Evolutionary conservation across 805 yeast species (phyloP).

Genomic region (Saccharomyces paradoxus): DNA sequence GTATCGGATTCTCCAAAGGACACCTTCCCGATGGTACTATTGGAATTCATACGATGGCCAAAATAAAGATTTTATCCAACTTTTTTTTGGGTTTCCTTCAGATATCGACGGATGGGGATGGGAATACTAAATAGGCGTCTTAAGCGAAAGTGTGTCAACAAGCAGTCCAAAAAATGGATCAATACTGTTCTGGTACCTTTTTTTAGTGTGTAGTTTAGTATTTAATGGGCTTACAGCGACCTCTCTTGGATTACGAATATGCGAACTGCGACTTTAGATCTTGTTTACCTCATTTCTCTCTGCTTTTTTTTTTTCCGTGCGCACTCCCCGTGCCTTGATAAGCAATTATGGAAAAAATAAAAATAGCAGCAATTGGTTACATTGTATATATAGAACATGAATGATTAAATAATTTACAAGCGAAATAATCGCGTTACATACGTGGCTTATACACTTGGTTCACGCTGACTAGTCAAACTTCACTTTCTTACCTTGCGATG

Average conservation of each 20-base stretch:
- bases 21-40: background rate
- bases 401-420: slow-evolving; percentile 1
- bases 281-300: background rate
- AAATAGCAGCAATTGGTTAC: background rate
- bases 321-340: background rate
- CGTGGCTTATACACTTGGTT: background rate
- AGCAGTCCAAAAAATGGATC: background rate
- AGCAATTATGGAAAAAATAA: background rate
- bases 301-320: background rate
- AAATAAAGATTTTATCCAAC: background rate
- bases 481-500: slow-evolving; percentile 81
- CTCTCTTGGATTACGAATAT: slow-evolving; percentile 84
- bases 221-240: slow-evolving; percentile 42
- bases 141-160: background rate
- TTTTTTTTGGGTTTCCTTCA: background rate
- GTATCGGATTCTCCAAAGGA: background rate
- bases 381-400: background rate
- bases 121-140: background rate
- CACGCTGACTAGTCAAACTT: slow-evolving; percentile 43
- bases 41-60: background rate
- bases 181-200: background rate
- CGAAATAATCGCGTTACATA: background rate
- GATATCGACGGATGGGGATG: background rate
- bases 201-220: background rate
- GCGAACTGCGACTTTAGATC: background rate